Evolutionary conservation across 2,329 filamentous ascomycete genomes (phyloP).

Genomic region (Exophiala bonariae): DNA sequence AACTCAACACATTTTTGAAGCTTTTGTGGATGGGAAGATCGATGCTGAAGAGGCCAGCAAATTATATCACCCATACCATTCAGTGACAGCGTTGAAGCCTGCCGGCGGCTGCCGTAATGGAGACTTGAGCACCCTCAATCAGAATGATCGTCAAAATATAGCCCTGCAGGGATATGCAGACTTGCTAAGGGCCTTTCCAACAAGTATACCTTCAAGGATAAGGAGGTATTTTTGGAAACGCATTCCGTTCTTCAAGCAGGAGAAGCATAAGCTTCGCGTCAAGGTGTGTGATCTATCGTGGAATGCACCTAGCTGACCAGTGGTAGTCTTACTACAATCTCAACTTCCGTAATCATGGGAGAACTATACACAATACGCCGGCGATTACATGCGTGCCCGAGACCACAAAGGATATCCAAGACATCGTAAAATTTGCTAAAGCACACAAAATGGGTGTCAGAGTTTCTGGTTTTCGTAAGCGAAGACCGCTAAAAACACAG

Average conservation of each 20-base stretch:
- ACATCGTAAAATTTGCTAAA: slow-evolving; percentile 21
- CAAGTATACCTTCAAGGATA: slow-evolving; percentile 22
- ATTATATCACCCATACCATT: slow-evolving; percentile 10
- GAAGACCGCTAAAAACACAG: background rate
- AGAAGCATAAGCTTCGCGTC: slow-evolving; percentile 7
- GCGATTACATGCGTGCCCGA: slow-evolving; percentile 18
- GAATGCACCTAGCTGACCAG: too few relatives aligned
- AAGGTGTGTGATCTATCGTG: too few relatives aligned
- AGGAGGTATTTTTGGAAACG: slow-evolving; percentile 11
- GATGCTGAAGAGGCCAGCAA: slow-evolving; percentile 15
- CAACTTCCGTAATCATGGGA: slow-evolving; percentile 17
- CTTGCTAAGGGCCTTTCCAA: slow-evolving; percentile 14
- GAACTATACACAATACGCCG: slow-evolving; percentile 16
- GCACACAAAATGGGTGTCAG: slow-evolving; percentile 20
- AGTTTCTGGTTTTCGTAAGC: slow-evolving; percentile 20
- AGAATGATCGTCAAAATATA: slow-evolving; percentile 10
- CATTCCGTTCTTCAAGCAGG: slow-evolving; percentile 11
- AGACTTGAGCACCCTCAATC: slow-evolving; percentile 11
- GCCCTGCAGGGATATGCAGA: too few relatives aligned
- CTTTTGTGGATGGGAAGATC: slow-evolving; percentile 20
- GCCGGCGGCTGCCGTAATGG: slow-evolving; percentile 11
- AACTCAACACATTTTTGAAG: slow-evolving; percentile 18
- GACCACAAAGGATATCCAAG: slow-evolving; percentile 17
- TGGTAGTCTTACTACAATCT: slow-evolving; percentile 20
- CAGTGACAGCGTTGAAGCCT: slow-evolving; percentile 7